Evolutionary conservation across 2,329 filamentous ascomycete species (phyloP), one percentile per base, ranked within the genome.

Genomic region (Eurotiales sp.): DNA sequence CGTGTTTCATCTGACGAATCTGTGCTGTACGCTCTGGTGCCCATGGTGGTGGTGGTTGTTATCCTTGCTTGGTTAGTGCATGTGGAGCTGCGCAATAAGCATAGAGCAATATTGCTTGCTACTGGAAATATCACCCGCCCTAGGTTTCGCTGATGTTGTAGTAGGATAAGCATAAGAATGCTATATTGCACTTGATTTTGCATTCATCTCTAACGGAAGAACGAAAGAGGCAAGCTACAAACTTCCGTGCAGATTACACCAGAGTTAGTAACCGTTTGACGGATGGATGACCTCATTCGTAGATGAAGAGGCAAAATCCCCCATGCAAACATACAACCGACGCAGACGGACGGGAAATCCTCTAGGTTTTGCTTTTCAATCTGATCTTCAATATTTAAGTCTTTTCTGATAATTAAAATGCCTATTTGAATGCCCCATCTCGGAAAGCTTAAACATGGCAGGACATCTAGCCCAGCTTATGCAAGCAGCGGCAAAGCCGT

Each of bases 401-500:
- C 12, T 7, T 10, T 4, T 34, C 15, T n/a, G 10, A 34, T 34
- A n/a, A 34, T 34, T 34, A n/a, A 34, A 17, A 34, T 34, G 32
- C 17, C 32, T 36, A 36, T 6, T 29, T 11, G 25, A 29, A 29
- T 29, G 25, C 11, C 30, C 15, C 14, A 36, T 36, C 25, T 36
- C 15, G 10, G n/a, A 37, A 27, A 29, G 32, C 11, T 27, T 36
- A 47, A 47, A 49, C 22, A 62, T 63, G 59, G 51, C 50, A 21
- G 46, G 61, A 23, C 58, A 63, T 37, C 56, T 72, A 34, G 61
- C 68, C 50, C 61, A 65, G 21, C 56, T 69, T 14, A 63, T 73
- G 43, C 63, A 63, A 39, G 55, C 59, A n/a, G 63, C 67, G 5
- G 64, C 67, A n/a, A 64, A 61, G 37, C 66, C 68, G 6, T 64